Percentiles rank a stretch among this genome's conserved stretches.
Conservation (phyloP, 2,329 filamentous ascomycete species). For the Lecanicillium sp. region DNA sequence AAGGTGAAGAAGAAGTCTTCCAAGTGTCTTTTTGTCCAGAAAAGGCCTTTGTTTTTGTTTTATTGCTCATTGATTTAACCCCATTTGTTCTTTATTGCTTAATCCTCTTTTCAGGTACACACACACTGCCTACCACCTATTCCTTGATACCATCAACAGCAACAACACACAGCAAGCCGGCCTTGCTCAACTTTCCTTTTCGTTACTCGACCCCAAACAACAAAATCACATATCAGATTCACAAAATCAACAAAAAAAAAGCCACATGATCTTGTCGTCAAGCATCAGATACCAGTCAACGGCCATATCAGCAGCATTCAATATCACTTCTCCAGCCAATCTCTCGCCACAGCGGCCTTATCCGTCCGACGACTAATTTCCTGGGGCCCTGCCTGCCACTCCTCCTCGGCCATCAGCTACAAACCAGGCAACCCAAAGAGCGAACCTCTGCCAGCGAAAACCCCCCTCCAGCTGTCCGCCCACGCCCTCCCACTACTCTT, state of each 20-base stretch:
- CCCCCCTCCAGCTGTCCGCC: background rate
- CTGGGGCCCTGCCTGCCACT: background rate
- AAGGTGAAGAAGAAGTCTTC: conserved; percentile 36
- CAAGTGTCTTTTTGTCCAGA: conserved; percentile 39
- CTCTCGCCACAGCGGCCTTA: background rate
- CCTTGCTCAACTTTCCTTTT: conserved; percentile 46
- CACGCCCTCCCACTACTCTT: background rate
- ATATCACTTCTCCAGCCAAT: conserved; percentile 5
- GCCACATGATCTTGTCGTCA: conserved; percentile 3
- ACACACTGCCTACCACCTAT: conserved; percentile 1
- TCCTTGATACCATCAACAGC: conserved; percentile 39
- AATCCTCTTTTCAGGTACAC: conserved; percentile 19
- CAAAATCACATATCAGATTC: conserved; percentile 25
- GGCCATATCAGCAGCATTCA: background rate
- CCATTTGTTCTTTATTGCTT: conserved; percentile 21
- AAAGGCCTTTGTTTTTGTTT: conserved; percentile 24
- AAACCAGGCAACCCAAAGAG: background rate
- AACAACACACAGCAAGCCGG: conserved; percentile 59
- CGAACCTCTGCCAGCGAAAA: no score
- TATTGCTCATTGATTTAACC: conserved; percentile 36
- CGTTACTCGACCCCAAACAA: no score
- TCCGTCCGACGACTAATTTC: conserved; percentile 10
- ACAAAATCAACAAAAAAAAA: conserved; percentile 28
- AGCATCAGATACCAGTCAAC: conserved; percentile 9
- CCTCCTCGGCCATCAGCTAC: background rate